Evolutionary conservation across 2,329 filamentous ascomycete species (phyloP).

Genomic region (Aspergillus cejpii): DNA sequence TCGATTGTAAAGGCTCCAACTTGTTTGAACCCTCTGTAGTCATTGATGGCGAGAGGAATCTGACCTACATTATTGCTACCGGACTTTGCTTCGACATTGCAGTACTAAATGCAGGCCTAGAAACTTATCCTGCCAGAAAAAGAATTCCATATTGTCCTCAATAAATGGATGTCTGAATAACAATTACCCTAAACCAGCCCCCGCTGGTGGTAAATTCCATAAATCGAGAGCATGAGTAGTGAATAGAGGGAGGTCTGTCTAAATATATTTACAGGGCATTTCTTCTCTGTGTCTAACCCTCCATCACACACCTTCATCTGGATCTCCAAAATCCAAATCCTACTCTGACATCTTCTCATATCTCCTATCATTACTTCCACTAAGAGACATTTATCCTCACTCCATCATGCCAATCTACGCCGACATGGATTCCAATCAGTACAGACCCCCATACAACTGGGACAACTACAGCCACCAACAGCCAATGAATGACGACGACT

Average conservation of each 20-base stretch:
- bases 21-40: too few relatives aligned
- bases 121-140: too few relatives aligned
- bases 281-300: not conserved
- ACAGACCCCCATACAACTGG: not conserved
- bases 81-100: too few relatives aligned
- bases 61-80: too few relatives aligned
- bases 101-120: too few relatives aligned
- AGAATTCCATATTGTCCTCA: too few relatives aligned
- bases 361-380: not conserved
- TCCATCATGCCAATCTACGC: not conserved
- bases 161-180: too few relatives aligned
- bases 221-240: not conserved
- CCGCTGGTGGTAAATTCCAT: not conserved
- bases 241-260: not conserved
- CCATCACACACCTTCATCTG: not conserved
- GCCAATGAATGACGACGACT: slow-evolving; percentile 1
- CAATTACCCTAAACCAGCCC: too few relatives aligned
- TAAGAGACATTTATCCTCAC: not conserved
- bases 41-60: too few relatives aligned
- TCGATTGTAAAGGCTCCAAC: too few relatives aligned
- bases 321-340: not conserved
- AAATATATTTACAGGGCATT: not conserved
- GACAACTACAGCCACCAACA: not conserved
- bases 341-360: not conserved
- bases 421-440: not conserved